These are phyloP conservation scores for Calycina marina DNA, from an alignment of 2,329 filamentous ascomycete species.

Conservation along the genomic window DNA sequence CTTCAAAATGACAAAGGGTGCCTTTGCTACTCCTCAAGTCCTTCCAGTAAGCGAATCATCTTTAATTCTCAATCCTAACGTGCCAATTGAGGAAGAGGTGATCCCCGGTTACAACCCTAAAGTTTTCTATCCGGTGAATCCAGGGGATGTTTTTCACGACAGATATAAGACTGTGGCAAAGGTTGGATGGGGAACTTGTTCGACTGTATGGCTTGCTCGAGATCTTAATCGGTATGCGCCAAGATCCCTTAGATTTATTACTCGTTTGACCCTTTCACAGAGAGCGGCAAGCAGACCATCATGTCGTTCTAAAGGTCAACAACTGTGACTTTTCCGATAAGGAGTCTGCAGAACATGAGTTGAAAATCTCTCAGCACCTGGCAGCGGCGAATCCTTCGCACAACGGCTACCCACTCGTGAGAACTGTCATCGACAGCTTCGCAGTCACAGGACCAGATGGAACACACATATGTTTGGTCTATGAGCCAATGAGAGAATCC, in stretches of 20 bases:
- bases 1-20: neutral
- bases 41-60: neutral
- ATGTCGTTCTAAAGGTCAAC: conserved; percentile 8
- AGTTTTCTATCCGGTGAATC: conserved; percentile 5
- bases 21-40: neutral
- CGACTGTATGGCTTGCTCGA: conserved; percentile 27
- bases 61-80: neutral
- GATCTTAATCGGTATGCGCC: conserved; percentile 14
- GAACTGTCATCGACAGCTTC: conserved; percentile 6
- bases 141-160: conserved; percentile 19
- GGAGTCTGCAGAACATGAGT: conserved; percentile 5
- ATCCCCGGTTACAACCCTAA: neutral
- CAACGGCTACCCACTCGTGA: conserved; percentile 5
- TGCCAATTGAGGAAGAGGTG: neutral
- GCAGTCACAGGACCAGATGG: conserved; percentile 2
- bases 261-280: too few species aligned
- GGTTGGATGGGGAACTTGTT: conserved; percentile 26
- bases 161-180: conserved; percentile 26
- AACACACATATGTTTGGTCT: conserved; percentile 8
- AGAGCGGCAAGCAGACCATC: neutral
- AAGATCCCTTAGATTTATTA: conserved; percentile 1
- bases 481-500: conserved; percentile 7
- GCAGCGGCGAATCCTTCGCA: conserved; percentile 4
- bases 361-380: conserved; percentile 3
- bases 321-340: conserved; percentile 2